Evolutionary conservation across 495 filamentous ascomycete genomes (phyloP).

Genomic region (Neurospora intermedia): DNA sequence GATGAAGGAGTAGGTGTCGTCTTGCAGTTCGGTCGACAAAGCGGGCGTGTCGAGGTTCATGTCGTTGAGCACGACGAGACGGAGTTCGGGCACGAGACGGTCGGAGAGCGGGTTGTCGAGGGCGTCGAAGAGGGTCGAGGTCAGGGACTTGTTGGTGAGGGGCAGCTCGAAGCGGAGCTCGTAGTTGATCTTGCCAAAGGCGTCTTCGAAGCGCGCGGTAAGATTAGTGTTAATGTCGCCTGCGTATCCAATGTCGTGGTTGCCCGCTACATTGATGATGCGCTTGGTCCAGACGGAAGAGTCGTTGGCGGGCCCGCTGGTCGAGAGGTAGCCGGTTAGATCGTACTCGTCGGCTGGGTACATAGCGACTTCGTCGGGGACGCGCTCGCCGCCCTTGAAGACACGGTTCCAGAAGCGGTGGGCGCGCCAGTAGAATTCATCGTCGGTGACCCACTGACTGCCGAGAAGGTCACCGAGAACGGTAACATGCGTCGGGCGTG

Average conservation of each 20-base stretch:
- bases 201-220: constrained; percentile 65
- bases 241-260: constrained; percentile 94
- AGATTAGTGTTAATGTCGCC: constrained; percentile 69
- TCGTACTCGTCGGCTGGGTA: constrained; percentile 39
- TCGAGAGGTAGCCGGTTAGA: constrained; percentile 39
- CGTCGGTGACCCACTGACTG: constrained; percentile 89
- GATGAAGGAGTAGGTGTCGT: constrained; percentile 64
- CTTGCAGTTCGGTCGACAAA: constrained; percentile 49
- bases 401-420: constrained; percentile 73
- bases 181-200: constrained; percentile 83
- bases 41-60: constrained; percentile 87
- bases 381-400: constrained; percentile 55
- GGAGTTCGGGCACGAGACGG: constrained; percentile 50
- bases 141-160: constrained; percentile 16
- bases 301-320: constrained; percentile 29
- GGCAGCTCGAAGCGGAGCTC: constrained; percentile 64
- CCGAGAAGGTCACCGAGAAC: constrained; percentile 88
- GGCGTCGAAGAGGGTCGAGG: constrained; percentile 25
- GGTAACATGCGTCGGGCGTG: constrained; percentile 72
- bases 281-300: constrained; percentile 53
- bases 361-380: constrained; percentile 50
- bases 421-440: constrained; percentile 65
- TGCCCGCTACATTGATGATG: constrained; percentile 82
- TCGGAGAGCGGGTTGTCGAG: constrained; percentile 23
- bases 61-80: constrained; percentile 77